Evolutionary conservation across 2,329 filamentous ascomycete genomes (phyloP), one percentile per base, ranked within the genome.

Genomic region (Ophiobolus disseminans): DNA sequence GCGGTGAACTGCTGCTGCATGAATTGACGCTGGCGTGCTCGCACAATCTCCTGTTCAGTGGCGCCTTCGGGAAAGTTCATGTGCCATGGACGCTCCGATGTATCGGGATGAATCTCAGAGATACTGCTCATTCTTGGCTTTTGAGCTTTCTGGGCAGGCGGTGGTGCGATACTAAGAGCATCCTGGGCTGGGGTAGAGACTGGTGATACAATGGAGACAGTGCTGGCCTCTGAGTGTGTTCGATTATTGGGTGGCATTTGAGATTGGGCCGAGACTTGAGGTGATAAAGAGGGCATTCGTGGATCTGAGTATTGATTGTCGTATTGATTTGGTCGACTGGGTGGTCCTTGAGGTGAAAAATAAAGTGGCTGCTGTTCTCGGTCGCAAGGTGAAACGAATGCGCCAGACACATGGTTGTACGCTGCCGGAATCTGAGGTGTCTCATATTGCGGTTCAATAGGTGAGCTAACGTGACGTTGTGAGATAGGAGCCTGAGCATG

Each of bases 91-190:
- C 60, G 56, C 43, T 70, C 65, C 41, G 61, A 55, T 22, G 34
- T 22, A 16, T 30, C 37, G 19, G 61, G 53, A 25, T 61, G 54
- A 10, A 64, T 59, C 48, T 73, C 70, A 8, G 61, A 60, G 8
- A 73, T 73, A 34, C 68, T 73, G 36, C 62, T 69, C 69, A 73
- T 73, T 34, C 66, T 66, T 17, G 60, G 47, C 41, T 64, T 65
- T 37, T 66, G 65, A 3, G 45, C 35, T 22, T 53, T 57, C 34
- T 65, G 63, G 13, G 48, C 57, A 4, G 50, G 45, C 14, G 43
- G 21, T 11, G 55, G 50, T 16, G 54, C 53, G 13, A 34, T 21
- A 19, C 32, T 47, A 26, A 50, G 40, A 16, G 61, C 44, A 19
- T 61, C 58, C 16, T 63, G 60, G 2, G 55, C 50, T 3, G 64